Conservation (phyloP, 257 asterid genomes). For the Lycium ferocissimum region DNA sequence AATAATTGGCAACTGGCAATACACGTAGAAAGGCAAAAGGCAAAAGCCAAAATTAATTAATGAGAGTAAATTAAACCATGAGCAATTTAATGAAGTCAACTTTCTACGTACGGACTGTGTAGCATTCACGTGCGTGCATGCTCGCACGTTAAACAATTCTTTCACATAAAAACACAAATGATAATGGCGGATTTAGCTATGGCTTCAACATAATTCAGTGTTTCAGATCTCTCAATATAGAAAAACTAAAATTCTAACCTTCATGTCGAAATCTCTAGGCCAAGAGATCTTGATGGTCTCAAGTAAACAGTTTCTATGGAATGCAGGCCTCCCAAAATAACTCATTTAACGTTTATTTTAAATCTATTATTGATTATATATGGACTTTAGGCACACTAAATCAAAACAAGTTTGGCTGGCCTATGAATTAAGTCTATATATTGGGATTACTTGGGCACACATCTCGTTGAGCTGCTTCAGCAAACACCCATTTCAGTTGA, state of each 20-base stretch:
- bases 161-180: neutral
- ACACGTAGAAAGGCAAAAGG: neutral
- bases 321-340: no score
- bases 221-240: no score
- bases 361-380: no score
- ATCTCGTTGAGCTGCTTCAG: neutral
- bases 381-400: no score
- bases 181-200: neutral
- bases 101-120: slow-evolving; percentile 30
- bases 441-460: no score
- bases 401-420: neutral
- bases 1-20: no score
- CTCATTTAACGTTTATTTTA: no score
- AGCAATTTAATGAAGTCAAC: slow-evolving; percentile 56
- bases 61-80: neutral
- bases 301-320: no score
- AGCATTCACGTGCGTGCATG: slow-evolving; percentile 47
- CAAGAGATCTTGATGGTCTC: no score
- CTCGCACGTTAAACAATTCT: slow-evolving; percentile 33
- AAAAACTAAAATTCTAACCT: no score
- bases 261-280: no score
- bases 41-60: neutral
- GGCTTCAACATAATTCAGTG: neutral
- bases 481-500: neutral
- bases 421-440: no score